Evolutionary conservation across 2,329 filamentous ascomycete species (phyloP).

Genomic region (Zymoseptoria passerinii): DNA sequence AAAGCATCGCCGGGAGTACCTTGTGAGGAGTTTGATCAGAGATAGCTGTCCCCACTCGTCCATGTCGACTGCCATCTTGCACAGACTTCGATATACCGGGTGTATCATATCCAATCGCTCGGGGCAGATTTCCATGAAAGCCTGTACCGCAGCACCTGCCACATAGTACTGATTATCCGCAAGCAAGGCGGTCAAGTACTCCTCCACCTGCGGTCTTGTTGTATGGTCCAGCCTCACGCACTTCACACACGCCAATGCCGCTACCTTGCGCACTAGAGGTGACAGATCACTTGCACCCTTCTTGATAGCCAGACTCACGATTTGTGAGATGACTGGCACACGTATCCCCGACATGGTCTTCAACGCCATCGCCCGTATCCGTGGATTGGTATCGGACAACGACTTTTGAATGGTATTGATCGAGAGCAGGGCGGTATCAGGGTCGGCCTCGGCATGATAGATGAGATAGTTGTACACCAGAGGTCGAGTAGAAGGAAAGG

Average conservation of each 20-base stretch:
- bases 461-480: conserved; percentile 98
- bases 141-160: conserved; percentile 82
- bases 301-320: conserved; percentile 92
- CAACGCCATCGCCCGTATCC: conserved; percentile 82
- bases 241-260: conserved; percentile 88
- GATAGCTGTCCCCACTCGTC: conserved; percentile 96
- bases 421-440: conserved; percentile 86
- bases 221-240: conserved; percentile 85
- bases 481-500: conserved; percentile 92
- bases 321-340: conserved; percentile 97
- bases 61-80: conserved; percentile 94
- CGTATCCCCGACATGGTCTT: conserved; percentile 95
- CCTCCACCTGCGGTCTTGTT: conserved; percentile 74
- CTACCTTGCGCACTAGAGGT: conserved; percentile 83
- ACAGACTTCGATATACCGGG: conserved; percentile 73
- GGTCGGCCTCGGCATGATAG: conserved; percentile 91
- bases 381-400: conserved; percentile 81
- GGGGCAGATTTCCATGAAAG: conserved; percentile 84
- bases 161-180: conserved; percentile 94
- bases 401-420: conserved; percentile 99
- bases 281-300: conserved; percentile 91
- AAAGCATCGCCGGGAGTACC: conserved; percentile 83
- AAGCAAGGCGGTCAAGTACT: conserved; percentile 68
- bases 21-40: conserved; percentile 69
- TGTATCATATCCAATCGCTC: conserved; percentile 83